Base-by-base conservation (phyloP, 768 basidiomycete species). In the Tylopilus sp. region DNA sequence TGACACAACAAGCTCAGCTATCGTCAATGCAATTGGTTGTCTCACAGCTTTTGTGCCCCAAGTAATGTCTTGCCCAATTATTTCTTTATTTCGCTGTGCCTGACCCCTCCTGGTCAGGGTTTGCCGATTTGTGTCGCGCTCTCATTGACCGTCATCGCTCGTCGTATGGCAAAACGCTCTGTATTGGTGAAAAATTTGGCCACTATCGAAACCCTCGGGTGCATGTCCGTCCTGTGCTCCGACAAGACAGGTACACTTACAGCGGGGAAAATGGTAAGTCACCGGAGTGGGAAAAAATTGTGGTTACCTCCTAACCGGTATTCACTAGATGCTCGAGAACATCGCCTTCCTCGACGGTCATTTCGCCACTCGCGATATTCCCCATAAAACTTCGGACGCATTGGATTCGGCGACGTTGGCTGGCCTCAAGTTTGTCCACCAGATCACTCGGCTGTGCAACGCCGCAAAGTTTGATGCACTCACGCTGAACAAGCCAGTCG, bases 191-290 rank as follows among this genome's bases (percentile, higher is more conserved):
- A 79, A 57, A 75, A 73, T 23, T 62, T 81, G 45, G 73, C 75
- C 30, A 79, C 75, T 3, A 75, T 81, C 46, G 79, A 80, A 57
- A 77, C 77, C 1, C 69, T 81, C 28, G 80, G 80, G 4, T 68
- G 71, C 26, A 77, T 81, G 64, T 73, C 75, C 7, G 73, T 79
- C 40, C 53, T 81, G 12, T 78, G 77, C 60, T 76, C 76, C 8
- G 80, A 81, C 67, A 81, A 81, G 59, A 75, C 76, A 2, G 76
- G 76, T 22, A 79, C 75, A 1, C 67, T 81, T 21, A 80, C 75
- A 0, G 63, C 74, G 28, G 75, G 74, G 12, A 69, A 67, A 52
- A 81, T 80, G 79, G 70, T 69, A 41, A 47, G 63, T 52, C 31
- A 3, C 6, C 9, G 10, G 12, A 9, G 15, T 12, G 22, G 17